Evolutionary conservation across 2,329 filamentous ascomycete species (phyloP), one percentile per base, ranked within the genome.

Genomic region (Paecilomyces niveus): DNA sequence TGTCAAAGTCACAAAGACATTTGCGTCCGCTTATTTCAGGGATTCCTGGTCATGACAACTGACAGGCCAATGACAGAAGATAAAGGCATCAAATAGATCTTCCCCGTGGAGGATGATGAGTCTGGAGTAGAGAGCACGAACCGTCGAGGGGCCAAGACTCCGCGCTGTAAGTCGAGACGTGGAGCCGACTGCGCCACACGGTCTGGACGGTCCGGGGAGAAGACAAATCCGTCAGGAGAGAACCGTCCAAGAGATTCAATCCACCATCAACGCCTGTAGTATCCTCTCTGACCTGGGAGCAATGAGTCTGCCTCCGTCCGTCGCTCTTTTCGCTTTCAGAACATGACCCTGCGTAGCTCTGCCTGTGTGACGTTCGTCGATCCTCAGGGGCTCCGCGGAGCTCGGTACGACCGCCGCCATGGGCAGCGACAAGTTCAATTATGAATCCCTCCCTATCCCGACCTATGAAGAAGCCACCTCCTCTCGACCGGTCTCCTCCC

Each of bases 401-500:
- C 67, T 64, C 61, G 61, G 65, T 62, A 64, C 59, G 57, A 58
- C 61, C 62, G 62, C 62, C 67, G 67, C 67, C 65, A 77, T 77
- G 75, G 70, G 70, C 61, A 81, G 82, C 72, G 78, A 83, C 72
- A 85, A 85, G 68, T 74, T 74, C 65, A 78, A 78, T 60, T 85
- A 86, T 73, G 82, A 84, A 68, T 76, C 81, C 62, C 80, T 88
- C 53, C 88, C 90, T 32, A 93, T 94, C 70, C 90, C 90, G 31
- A 86, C 86, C 52, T 94, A 94, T 74, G 90, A 93, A 73, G 90
- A 95, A 78, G 90, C 90, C 62, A 83, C 84, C 60, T 85, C 85
- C 18, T 85, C 83, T 35, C 78, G 81, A 56, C 79, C 81, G 21
- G 70, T 74, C 33, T 84, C 83, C 49, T 80, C 80, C 11, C 75